These are phyloP conservation scores for Ogataea ganodermae DNA, from an alignment of 805 yeast species.

Conservation along the genomic window DNA sequence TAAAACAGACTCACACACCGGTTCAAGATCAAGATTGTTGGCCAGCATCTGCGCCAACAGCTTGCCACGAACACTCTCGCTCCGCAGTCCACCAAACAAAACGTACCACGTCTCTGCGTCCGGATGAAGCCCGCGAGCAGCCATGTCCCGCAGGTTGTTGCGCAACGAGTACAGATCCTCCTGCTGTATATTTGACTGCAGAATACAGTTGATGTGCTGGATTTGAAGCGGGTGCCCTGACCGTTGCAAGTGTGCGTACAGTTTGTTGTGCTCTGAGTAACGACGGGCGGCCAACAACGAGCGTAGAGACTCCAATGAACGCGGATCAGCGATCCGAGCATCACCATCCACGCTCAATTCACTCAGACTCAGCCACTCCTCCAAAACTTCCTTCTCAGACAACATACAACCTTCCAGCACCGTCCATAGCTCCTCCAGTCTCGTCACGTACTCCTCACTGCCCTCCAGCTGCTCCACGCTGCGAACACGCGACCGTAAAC, in stretches of 20 bases:
- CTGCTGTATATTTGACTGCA: not conserved
- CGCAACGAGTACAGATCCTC: not conserved
- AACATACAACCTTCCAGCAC: not conserved
- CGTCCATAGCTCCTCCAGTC: not conserved
- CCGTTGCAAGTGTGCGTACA: not conserved
- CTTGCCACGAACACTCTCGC: not conserved
- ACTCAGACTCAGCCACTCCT: too few species aligned
- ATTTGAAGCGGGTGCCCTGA: not conserved
- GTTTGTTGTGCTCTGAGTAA: not conserved
- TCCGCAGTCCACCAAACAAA: conserved; percentile 2
- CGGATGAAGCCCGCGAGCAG: not conserved
- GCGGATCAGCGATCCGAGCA: not conserved
- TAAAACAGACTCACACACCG: not conserved
- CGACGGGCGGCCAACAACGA: not conserved
- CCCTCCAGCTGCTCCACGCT: not conserved
- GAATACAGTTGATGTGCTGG: not conserved
- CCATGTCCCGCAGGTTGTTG: not conserved
- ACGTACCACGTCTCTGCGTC: conserved; percentile 11
- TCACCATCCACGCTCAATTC: not conserved
- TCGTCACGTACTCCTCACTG: not conserved
- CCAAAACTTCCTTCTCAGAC: not conserved
- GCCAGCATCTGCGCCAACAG: not conserved
- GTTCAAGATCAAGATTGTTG: not conserved
- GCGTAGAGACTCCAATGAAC: not conserved
- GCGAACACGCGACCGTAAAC: not conserved